These are phyloP conservation scores for Elsinoe australis DNA, from an alignment of 2,329 filamentous ascomycete species.

Conservation along the genomic window DNA sequence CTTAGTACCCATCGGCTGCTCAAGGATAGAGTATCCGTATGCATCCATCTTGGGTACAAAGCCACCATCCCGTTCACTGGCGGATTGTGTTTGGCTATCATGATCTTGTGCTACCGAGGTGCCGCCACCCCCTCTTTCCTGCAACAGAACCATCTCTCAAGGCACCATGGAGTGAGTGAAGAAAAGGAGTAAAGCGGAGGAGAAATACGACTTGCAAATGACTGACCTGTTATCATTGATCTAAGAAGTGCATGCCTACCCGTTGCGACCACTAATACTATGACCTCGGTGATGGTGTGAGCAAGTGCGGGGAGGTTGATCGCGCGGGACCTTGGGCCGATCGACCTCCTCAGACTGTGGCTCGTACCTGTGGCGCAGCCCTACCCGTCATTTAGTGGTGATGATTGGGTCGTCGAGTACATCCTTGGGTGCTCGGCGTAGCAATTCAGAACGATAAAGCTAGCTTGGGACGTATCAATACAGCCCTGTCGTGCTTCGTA, in stretches of 20 bases:
- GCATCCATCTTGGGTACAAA: not conserved
- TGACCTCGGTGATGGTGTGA: not conserved
- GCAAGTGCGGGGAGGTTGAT: not conserved
- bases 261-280: too few species aligned
- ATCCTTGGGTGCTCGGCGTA: too few species aligned
- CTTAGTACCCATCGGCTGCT: not conserved
- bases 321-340: not conserved
- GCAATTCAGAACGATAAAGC: too few species aligned
- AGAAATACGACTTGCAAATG: too few species aligned
- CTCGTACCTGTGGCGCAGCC: not conserved
- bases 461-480: not conserved
- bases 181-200: too few species aligned
- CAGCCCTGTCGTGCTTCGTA: not conserved
- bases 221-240: too few species aligned
- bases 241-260: too few species aligned
- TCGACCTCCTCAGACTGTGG: not conserved
- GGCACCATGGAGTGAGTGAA: not conserved
- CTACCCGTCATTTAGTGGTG: too few species aligned
- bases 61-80: not conserved
- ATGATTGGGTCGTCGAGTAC: too few species aligned
- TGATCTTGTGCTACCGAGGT: not conserved
- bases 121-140: not conserved
- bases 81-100: not conserved
- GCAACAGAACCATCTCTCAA: not conserved
- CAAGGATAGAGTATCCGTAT: not conserved